These are phyloP conservation scores for Mollisia scopiformis DNA, from an alignment of 2,329 filamentous ascomycete genomes.

Conservation along the genomic window DNA sequence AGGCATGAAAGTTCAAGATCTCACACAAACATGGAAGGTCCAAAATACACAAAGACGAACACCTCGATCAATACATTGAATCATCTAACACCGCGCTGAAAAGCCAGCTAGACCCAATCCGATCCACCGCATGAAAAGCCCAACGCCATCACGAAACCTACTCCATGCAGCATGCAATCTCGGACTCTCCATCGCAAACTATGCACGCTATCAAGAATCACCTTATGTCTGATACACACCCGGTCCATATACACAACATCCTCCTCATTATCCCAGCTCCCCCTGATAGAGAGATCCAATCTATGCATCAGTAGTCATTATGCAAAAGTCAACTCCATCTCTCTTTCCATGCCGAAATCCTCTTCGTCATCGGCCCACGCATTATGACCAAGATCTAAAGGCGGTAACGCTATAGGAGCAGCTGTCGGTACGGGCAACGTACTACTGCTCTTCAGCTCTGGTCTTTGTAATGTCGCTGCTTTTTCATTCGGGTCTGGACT, in stretches of 20 bases:
- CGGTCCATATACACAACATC: neutral
- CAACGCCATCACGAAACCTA: neutral
- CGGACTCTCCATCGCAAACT: neutral
- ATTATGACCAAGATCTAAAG: slow-evolving; percentile 47
- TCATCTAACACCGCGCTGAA: neutral
- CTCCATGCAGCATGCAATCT: neutral
- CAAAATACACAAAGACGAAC: too few species aligned
- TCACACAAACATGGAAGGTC: too few species aligned
- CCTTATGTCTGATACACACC: neutral
- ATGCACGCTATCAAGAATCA: neutral
- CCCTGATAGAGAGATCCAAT: neutral
- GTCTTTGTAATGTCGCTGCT: slow-evolving; percentile 32
- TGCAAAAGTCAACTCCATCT: slow-evolving; percentile 81
- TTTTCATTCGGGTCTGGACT: slow-evolving; percentile 16
- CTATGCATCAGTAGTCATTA: neutral
- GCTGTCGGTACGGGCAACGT: slow-evolving; percentile 45
- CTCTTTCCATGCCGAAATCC: slow-evolving; percentile 72
- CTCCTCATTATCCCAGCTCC: neutral
- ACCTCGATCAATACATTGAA: neutral
- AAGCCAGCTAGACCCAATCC: neutral
- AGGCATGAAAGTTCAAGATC: too few species aligned
- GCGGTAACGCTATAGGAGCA: slow-evolving; percentile 46
- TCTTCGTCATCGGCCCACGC: slow-evolving; percentile 74
- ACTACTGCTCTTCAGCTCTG: slow-evolving; percentile 47
- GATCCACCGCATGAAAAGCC: neutral